Evolutionary conservation across 1,284 basidiomycete genomes (phyloP).

Genomic region (Rhizoctonia solani): DNA sequence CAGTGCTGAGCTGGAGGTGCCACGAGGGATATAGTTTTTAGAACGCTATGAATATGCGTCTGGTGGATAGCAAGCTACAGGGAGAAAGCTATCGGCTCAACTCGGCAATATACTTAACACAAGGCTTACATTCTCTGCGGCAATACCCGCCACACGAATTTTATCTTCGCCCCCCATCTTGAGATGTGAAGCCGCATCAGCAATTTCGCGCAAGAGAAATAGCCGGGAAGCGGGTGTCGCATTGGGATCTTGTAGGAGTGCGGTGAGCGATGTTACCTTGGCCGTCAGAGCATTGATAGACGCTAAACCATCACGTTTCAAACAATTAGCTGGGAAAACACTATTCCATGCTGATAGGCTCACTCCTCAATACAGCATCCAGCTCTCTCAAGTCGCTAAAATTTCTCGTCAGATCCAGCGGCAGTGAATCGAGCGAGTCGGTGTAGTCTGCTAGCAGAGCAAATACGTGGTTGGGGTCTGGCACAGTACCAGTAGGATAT

Average conservation of each 20-base stretch:
- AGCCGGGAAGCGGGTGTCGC: conserved; percentile 79
- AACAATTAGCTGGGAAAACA: not conserved
- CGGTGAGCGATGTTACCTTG: conserved; percentile 75
- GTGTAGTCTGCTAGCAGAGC: conserved; percentile 79
- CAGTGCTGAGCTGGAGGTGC: conserved; percentile 52
- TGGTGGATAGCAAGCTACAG: conserved; percentile 71
- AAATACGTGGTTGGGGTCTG: conserved; percentile 30
- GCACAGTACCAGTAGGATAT: not conserved
- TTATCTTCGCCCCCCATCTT: conserved; percentile 98
- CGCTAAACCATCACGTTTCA: conserved; percentile 45
- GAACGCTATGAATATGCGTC: conserved; percentile 65
- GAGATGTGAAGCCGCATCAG: conserved; percentile 89
- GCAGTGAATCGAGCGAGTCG: conserved; percentile 92
- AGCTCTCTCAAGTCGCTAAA: conserved; percentile 97
- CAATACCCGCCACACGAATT: conserved; percentile 93
- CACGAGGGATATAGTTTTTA: conserved; percentile 42
- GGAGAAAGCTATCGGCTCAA: not conserved
- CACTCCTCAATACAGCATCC: conserved; percentile 89
- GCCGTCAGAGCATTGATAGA: conserved; percentile 78
- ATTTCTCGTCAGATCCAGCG: conserved; percentile 90
- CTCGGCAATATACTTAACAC: not conserved
- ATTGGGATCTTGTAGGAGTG: conserved; percentile 70
- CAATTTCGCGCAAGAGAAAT: conserved; percentile 87
- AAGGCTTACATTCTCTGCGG: conserved; percentile 74
- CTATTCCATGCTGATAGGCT: not conserved